phyloP scores from a whole-genome alignment of 2,329 filamentous ascomycete species.

The Aspergillus intermedius region DNA sequence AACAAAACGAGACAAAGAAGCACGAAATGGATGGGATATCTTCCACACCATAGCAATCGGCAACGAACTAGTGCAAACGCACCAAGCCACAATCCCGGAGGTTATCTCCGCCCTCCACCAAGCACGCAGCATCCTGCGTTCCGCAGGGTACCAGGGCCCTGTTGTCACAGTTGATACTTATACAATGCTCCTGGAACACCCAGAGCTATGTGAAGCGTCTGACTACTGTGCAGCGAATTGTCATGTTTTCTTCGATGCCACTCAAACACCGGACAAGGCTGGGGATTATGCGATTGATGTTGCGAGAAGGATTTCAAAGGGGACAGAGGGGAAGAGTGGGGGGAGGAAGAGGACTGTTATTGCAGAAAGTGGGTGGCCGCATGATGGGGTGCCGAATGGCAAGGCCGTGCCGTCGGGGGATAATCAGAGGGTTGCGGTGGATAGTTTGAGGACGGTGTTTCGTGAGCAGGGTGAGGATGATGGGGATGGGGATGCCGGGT shows the following conservation, averaged over 20 bases:
- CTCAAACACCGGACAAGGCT: constrained; percentile 53
- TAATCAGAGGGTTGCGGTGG: constrained; percentile 61
- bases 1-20: constrained; percentile 8
- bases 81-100: constrained; percentile 43
- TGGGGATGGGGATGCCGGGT: constrained; percentile 15
- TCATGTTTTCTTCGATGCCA: constrained; percentile 75
- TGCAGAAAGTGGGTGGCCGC: constrained; percentile 82
- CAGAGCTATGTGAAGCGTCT: constrained; percentile 62
- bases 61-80: constrained; percentile 71
- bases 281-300: constrained; percentile 61
- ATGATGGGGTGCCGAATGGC: constrained; percentile 59
- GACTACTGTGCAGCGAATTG: constrained; percentile 78
- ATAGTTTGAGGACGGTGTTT: constrained; percentile 58
- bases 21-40: constrained; percentile 54
- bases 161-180: constrained; percentile 79
- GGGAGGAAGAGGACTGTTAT: constrained; percentile 58
- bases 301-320: constrained; percentile 40
- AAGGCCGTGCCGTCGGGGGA: constrained; percentile 60
- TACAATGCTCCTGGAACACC: constrained; percentile 58
- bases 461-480: constrained; percentile 8
- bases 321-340: constrained; percentile 33
- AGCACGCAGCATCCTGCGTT: constrained; percentile 53
- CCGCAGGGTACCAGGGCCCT: constrained; percentile 61
- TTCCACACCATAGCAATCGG: constrained; percentile 70
- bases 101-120: constrained; percentile 54